phyloP scores from a whole-genome alignment of 148 eudicot species.

The Camellia sinensis region DNA sequence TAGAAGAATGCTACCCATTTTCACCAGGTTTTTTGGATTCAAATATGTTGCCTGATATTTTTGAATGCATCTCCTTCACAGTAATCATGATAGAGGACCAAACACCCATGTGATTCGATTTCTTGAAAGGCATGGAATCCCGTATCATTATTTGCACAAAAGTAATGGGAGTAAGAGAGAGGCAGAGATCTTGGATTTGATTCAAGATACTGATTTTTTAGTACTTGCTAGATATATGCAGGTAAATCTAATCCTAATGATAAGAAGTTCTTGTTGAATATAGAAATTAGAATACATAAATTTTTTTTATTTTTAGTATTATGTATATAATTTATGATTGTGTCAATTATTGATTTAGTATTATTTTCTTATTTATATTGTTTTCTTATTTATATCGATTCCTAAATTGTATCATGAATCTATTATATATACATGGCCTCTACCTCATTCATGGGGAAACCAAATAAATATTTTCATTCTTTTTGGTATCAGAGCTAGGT shows the following conservation, averaged over 20 bases:
- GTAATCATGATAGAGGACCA: slow-evolving; percentile 82
- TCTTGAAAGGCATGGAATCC: slow-evolving; percentile 74
- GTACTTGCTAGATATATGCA: slow-evolving; percentile 99
- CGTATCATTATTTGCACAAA: slow-evolving; percentile 58
- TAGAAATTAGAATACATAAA: no score
- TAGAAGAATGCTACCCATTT: neutral
- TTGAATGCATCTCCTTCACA: slow-evolving; percentile 26
- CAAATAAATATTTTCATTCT: no score
- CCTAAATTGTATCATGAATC: no score
- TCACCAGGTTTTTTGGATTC: neutral
- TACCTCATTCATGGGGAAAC: no score
- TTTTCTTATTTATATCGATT: no score
- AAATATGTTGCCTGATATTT: neutral
- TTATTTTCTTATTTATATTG: no score
- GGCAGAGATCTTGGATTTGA: slow-evolving; percentile 66
- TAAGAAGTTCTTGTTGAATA: no score
- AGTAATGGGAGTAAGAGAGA: slow-evolving; percentile 53
- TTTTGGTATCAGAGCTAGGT: no score
- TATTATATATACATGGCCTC: no score
- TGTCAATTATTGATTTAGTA: no score
- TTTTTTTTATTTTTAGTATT: no score
- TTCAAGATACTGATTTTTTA: slow-evolving; percentile 76
- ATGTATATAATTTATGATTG: no score
- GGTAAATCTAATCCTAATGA: slow-evolving; percentile 40
- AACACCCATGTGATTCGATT: slow-evolving; percentile 78